Evolutionary conservation across 2,329 filamentous ascomycete genomes (phyloP).

Genomic region (Eutypella sp.): DNA sequence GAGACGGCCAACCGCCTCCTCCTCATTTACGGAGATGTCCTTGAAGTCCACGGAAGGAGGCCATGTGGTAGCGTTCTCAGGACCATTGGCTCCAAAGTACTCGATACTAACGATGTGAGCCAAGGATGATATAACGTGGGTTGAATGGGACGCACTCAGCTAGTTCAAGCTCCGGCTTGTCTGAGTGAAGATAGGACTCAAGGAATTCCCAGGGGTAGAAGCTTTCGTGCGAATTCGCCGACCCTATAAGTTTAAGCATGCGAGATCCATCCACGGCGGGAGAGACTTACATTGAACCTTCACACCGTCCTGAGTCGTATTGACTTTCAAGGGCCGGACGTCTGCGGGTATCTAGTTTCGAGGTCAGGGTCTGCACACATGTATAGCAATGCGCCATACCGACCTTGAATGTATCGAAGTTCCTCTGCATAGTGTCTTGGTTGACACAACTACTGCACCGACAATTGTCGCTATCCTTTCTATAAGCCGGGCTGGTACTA

Average conservation of each 20-base stretch:
- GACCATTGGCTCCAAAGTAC: conserved; percentile 25
- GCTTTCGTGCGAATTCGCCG: conserved; percentile 62
- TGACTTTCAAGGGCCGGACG: conserved; percentile 31
- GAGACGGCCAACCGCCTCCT: conserved; percentile 54
- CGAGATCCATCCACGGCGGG: conserved; percentile 1
- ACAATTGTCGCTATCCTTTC: conserved; percentile 59
- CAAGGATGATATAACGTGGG: not conserved
- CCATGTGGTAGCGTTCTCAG: conserved; percentile 27
- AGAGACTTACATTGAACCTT: conserved; percentile 42
- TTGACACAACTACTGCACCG: conserved; percentile 64
- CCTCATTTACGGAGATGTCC: conserved; percentile 52
- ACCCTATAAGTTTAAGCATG: conserved; percentile 44
- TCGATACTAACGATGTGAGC: conserved; percentile 11
- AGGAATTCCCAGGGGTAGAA: conserved; percentile 63
- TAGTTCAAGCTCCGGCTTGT: conserved; percentile 28
- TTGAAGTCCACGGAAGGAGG: conserved; percentile 58
- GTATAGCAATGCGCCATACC: conserved; percentile 13
- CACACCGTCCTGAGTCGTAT: conserved; percentile 32
- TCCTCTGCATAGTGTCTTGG: conserved; percentile 63
- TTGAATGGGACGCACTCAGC: conserved; percentile 23
- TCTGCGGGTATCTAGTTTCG: conserved; percentile 39
- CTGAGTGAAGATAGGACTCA: conserved; percentile 35
- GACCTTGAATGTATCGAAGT: conserved; percentile 64
- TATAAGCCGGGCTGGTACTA: no score
- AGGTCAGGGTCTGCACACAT: conserved; percentile 5